phyloP scores from a whole-genome alignment of 2,329 filamentous ascomycete species.

The Cordyceps pruinosa region DNA sequence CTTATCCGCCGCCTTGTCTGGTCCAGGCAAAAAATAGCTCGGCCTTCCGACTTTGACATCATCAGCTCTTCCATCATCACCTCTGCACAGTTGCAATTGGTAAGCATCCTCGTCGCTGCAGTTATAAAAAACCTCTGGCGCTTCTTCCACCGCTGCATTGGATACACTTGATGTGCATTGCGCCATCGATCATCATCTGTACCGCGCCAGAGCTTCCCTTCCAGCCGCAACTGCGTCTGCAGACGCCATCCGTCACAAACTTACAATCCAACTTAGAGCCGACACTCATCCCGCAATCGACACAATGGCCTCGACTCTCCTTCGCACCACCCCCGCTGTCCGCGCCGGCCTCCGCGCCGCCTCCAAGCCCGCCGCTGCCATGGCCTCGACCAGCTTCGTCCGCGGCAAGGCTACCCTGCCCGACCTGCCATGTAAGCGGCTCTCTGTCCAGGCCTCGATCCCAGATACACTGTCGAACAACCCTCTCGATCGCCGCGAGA shows the following conservation, averaged over 20 bases:
- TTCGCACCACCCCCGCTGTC: slow-evolving; percentile 60
- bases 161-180: not conserved
- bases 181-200: not conserved
- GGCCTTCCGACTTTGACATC: slow-evolving; percentile 12
- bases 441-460: not conserved
- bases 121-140: not conserved
- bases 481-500: not conserved
- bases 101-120: slow-evolving; percentile 5
- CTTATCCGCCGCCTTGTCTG: not conserved
- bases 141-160: not conserved
- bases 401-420: slow-evolving; percentile 89
- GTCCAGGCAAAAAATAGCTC: slow-evolving; percentile 10
- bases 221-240: not conserved
- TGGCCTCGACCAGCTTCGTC: slow-evolving; percentile 69
- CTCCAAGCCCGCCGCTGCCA: slow-evolving; percentile 54
- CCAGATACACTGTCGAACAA: not conserved
- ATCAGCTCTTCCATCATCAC: not conserved
- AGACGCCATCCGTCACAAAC: not conserved
- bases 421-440: slow-evolving; percentile 58
- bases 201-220: not conserved
- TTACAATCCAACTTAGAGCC: not conserved
- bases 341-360: slow-evolving; percentile 66
- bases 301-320: slow-evolving; percentile 68
- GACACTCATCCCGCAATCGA: slow-evolving; percentile 5
- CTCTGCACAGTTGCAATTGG: slow-evolving; percentile 10